Conservation (phyloP, 176 grass and related monocot species). For the Leersia perrieri region DNA sequence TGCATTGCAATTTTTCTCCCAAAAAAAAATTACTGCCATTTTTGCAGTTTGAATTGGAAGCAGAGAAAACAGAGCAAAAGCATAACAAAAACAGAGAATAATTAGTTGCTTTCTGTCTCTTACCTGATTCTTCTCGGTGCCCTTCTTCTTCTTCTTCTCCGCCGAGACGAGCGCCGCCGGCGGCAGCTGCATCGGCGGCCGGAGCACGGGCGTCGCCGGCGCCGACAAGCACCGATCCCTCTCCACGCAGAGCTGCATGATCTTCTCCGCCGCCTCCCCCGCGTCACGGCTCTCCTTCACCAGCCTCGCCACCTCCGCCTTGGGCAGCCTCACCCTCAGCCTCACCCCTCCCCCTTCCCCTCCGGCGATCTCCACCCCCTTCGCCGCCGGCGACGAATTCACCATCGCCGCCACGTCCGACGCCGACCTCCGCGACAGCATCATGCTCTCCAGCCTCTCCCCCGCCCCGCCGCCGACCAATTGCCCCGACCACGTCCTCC, state of each 20-base stretch:
- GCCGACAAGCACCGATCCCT: slow-evolving; percentile 39
- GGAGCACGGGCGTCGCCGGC: slow-evolving; percentile 17
- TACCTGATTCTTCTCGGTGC: slow-evolving; percentile 64
- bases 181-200: neutral
- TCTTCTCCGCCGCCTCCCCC: slow-evolving; percentile 65
- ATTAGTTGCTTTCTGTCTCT: neutral
- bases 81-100: neutral
- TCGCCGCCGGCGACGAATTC: neutral
- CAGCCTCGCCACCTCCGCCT: slow-evolving; percentile 63
- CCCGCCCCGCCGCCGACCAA: slow-evolving; percentile 33
- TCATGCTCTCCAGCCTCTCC: slow-evolving; percentile 69
- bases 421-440: slow-evolving; percentile 56
- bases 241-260: slow-evolving; percentile 66
- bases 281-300: slow-evolving; percentile 68
- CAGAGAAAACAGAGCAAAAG: slow-evolving; percentile 11
- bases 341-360: slow-evolving; percentile 39
- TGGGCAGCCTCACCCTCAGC: slow-evolving; percentile 62
- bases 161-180: neutral
- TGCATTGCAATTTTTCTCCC: no score
- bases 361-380: slow-evolving; percentile 33
- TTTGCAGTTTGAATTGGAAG: neutral
- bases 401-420: slow-evolving; percentile 41
- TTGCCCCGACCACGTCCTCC: slow-evolving; percentile 61
- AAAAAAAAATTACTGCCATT: neutral
- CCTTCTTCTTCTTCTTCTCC: neutral